A percentile compares a stretch with the other conserved stretches of the same genome.
Evolutionary conservation across 176 grass and related monocot genomes (phyloP).

Genomic region (Lolium perenne): DNA sequence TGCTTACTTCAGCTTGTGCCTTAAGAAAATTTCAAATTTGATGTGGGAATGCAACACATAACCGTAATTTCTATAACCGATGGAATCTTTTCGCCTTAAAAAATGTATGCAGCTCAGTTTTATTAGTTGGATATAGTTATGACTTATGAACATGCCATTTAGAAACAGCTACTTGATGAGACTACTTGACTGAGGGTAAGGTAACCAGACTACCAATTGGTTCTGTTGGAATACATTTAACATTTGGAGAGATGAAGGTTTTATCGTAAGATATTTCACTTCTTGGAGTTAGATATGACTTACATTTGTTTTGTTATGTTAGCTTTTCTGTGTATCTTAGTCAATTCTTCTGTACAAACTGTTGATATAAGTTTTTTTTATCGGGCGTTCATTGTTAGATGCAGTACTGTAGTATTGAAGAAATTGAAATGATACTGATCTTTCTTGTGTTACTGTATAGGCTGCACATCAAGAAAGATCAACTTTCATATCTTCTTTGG

Average conservation of each 20-base stretch:
- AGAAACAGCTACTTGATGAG: constrained; percentile 20
- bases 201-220: constrained; percentile 15
- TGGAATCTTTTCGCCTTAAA: constrained; percentile 4
- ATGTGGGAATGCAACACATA: neutral
- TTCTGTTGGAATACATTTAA: constrained; percentile 25
- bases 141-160: constrained; percentile 12
- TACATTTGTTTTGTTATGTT: neutral
- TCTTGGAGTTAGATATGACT: constrained; percentile 24
- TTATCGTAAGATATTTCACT: neutral
- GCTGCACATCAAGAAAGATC: constrained; percentile 91
- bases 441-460: constrained; percentile 54
- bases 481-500: constrained; percentile 85
- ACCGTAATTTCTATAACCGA: neutral
- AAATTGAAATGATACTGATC: constrained; percentile 24
- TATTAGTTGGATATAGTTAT: neutral
- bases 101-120: neutral
- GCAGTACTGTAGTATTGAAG: constrained; percentile 6
- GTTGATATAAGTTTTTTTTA: constrained; percentile 13
- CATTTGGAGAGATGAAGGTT: constrained; percentile 1
- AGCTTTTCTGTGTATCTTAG: neutral
- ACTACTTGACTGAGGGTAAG: neutral
- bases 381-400: constrained; percentile 17
- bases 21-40: neutral
- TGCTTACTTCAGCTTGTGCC: constrained; percentile 28
- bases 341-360: constrained; percentile 22